Percentiles rank a stretch among this genome's conserved stretches.
phyloP scores from a whole-genome alignment of 2,329 filamentous ascomycete genomes.

The Hymenoscyphus occultus region DNA sequence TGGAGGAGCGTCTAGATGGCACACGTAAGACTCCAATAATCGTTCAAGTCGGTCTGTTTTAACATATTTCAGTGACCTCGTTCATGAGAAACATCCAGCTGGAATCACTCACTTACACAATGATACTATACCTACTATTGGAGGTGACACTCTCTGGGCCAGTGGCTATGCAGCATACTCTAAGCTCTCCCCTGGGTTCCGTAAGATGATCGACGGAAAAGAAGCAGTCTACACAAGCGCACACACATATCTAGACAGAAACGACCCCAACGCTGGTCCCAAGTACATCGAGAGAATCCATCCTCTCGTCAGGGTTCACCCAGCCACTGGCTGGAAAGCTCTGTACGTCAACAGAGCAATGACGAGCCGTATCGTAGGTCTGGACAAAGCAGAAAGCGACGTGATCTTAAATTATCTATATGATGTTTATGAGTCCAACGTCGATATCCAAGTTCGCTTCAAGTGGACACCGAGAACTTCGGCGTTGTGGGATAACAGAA shows the following conservation, averaged over 20 bases:
- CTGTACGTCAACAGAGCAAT: constrained; percentile 70
- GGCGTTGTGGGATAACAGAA: constrained; percentile 70
- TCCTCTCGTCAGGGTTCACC: constrained; percentile 67
- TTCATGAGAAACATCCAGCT: constrained; percentile 68
- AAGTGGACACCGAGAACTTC: constrained; percentile 66
- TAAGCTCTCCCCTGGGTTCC: constrained; percentile 68
- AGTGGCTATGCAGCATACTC: constrained; percentile 70
- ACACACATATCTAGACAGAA: constrained; percentile 64
- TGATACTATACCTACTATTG: constrained; percentile 55
- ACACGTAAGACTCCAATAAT: constrained; percentile 41
- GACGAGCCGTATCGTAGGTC: constrained; percentile 64
- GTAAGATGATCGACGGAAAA: constrained; percentile 66
- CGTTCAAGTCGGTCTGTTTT: constrained; percentile 9
- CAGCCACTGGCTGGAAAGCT: constrained; percentile 71
- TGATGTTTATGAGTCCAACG: constrained; percentile 63
- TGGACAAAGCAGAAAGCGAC: constrained; percentile 68
- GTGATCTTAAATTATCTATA: constrained; percentile 64
- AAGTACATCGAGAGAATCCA: constrained; percentile 66
- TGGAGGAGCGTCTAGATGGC: constrained; percentile 66
- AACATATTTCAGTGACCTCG: constrained; percentile 49
- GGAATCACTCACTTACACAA: constrained; percentile 70
- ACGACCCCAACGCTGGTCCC: constrained; percentile 58
- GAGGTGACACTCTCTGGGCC: constrained; percentile 72
- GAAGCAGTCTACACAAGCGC: constrained; percentile 63
- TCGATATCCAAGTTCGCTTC: constrained; percentile 71